phyloP scores from a whole-genome alignment of 805 yeast species.

The Sugiyamaella marilandica region DNA sequence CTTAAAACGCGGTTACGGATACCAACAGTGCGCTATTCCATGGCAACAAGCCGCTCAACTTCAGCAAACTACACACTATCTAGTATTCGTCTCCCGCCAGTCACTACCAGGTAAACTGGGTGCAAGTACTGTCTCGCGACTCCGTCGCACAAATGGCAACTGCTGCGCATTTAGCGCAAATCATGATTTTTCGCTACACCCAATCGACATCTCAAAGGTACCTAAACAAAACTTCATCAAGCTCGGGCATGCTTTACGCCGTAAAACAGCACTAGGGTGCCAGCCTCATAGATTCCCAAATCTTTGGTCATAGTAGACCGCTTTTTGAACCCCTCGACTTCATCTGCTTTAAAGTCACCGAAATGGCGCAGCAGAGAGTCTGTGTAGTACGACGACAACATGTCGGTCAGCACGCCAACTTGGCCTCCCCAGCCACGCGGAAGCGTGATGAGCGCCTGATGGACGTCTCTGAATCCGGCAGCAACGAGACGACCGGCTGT shows the following conservation, averaged over 20 bases:
- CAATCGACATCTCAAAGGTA: too few species aligned
- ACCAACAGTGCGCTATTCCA: too few species aligned
- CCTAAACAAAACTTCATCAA: too few species aligned
- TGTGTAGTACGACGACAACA: slow-evolving; percentile 25
- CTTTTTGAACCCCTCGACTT: slow-evolving; percentile 13
- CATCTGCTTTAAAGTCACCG: slow-evolving; percentile 28
- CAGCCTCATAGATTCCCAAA: slow-evolving; percentile 12
- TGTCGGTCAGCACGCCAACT: slow-evolving; percentile 29
- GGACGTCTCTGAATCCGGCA: slow-evolving; percentile 26
- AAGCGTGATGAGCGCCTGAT: slow-evolving; percentile 25
- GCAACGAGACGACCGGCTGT: slow-evolving; percentile 17
- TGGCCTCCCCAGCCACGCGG: slow-evolving; percentile 33
- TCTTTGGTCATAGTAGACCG: slow-evolving; percentile 8
- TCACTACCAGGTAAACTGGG: too few species aligned
- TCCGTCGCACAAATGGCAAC: too few species aligned
- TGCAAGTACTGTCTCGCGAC: too few species aligned
- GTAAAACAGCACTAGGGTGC: slow-evolving; percentile 15
- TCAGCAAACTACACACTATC: too few species aligned
- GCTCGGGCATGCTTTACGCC: slow-evolving; percentile 17
- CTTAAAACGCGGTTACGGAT: too few species aligned
- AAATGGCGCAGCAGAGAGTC: slow-evolving; percentile 31
- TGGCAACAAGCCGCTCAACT: too few species aligned
- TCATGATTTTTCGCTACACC: too few species aligned
- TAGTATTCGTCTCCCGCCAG: too few species aligned
- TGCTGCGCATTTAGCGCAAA: too few species aligned